Evolutionary conservation across 1,284 basidiomycete species (phyloP).

Genomic region (Malassezia caprae): DNA sequence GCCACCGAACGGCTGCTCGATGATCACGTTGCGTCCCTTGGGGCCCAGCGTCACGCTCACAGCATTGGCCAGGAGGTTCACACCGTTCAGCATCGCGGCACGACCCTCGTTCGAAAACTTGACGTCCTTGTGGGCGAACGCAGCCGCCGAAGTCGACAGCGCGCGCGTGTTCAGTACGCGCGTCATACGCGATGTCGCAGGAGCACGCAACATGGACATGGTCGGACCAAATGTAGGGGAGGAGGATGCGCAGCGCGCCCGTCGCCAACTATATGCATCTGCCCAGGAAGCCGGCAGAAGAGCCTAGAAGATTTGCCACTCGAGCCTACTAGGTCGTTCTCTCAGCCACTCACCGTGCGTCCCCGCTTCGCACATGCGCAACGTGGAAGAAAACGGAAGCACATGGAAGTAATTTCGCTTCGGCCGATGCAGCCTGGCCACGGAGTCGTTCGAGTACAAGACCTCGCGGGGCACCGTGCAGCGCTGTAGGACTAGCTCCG

Average conservation of each 20-base stretch:
- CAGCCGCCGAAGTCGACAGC: slow-evolving; percentile 32
- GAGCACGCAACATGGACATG: slow-evolving; percentile 36
- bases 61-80: slow-evolving; percentile 71
- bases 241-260: background rate
- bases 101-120: slow-evolving; percentile 93
- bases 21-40: slow-evolving; percentile 98
- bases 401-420: background rate
- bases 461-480: background rate
- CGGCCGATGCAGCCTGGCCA: slow-evolving; percentile 10
- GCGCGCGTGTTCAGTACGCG: slow-evolving; percentile 24
- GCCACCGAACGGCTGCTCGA: slow-evolving; percentile 92
- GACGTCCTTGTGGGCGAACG: slow-evolving; percentile 67
- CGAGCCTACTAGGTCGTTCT: background rate
- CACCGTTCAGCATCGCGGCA: slow-evolving; percentile 84
- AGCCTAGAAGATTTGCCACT: slow-evolving; percentile 10
- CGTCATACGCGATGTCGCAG: slow-evolving; percentile 26
- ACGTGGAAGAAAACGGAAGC: slow-evolving; percentile 12
- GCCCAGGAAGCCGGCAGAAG: slow-evolving; percentile 6
- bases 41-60: slow-evolving; percentile 86
- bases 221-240: background rate
- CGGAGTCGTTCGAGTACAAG: background rate
- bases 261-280: background rate
- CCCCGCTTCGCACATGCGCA: background rate
- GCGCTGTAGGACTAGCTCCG: background rate
- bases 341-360: slow-evolving; percentile 7